Conservation (phyloP, 139 green algal genomes). For the Dunaliella primolecta region DNA sequence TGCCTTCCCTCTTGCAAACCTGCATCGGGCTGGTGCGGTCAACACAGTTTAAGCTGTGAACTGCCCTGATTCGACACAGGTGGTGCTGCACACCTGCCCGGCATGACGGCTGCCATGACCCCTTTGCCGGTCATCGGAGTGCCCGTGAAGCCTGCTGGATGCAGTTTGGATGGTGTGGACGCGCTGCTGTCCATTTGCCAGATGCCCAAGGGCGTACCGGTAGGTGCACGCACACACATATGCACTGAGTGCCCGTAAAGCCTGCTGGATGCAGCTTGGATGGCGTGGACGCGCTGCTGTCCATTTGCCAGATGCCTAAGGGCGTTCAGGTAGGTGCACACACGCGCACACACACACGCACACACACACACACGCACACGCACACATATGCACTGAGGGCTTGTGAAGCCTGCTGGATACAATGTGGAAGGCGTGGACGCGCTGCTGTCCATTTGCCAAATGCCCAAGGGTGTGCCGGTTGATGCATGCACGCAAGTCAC, state of each 20-base stretch:
- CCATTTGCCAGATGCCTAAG: constrained; percentile 93
- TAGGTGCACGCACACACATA: background rate
- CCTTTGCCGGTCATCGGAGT: constrained; percentile 96
- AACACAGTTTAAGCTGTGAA: too few species aligned
- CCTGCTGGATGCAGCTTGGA: constrained; percentile 80
- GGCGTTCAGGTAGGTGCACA: constrained; percentile 63
- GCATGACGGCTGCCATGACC: constrained; percentile 96
- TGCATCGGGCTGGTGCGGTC: constrained; percentile 91
- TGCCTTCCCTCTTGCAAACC: constrained; percentile 82
- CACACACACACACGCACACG: too few species aligned
- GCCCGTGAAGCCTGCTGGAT: constrained; percentile 78
- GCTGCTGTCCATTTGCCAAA: constrained; percentile 91
- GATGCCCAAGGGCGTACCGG: constrained; percentile 92
- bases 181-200: constrained; percentile 91
- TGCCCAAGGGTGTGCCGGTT: constrained; percentile 88
- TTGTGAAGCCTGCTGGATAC: constrained; percentile 74
- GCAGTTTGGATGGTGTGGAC: constrained; percentile 92
- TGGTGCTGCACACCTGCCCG: constrained; percentile 93
- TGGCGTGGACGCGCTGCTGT: constrained; percentile 91
- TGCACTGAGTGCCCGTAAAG: constrained; percentile 79
- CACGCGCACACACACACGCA: too few species aligned
- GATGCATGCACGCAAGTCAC: background rate
- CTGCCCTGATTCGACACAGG: constrained; percentile 62
- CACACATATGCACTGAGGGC: constrained; percentile 58
- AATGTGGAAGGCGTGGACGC: constrained; percentile 93